Conservation (phyloP, 2,329 filamentous ascomycete genomes). For the Lasiodiplodia hormozganensis region DNA sequence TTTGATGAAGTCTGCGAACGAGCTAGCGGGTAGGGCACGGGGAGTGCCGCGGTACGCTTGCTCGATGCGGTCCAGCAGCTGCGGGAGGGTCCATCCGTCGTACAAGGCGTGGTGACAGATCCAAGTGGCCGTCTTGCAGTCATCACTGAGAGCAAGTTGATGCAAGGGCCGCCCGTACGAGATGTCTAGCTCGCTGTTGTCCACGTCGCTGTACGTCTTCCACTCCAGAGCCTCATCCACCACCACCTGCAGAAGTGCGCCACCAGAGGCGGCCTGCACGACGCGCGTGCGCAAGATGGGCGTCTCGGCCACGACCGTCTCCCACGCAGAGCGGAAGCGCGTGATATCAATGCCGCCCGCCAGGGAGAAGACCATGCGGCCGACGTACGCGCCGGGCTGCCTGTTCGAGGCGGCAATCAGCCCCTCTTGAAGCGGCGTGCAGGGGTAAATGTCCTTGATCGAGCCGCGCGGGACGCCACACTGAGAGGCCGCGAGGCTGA, state of each 20-base stretch:
- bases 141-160: too few relatives aligned
- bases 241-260: constrained; percentile 44
- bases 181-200: constrained; percentile 34
- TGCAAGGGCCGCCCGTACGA: too few relatives aligned
- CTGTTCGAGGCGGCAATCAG: constrained; percentile 62
- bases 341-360: constrained; percentile 36
- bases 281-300: constrained; percentile 47
- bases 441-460: constrained; percentile 58
- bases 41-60: not conserved
- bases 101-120: constrained; percentile 29
- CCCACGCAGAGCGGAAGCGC: constrained; percentile 44
- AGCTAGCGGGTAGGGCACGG: not conserved
- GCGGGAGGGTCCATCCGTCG: not conserved
- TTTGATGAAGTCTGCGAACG: not conserved
- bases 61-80: not conserved
- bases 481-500: too few relatives aligned
- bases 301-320: constrained; percentile 40
- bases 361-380: constrained; percentile 31
- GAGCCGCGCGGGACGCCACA: not conserved
- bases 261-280: constrained; percentile 42
- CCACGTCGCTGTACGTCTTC: not conserved
- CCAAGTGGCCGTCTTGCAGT: not conserved
- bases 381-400: constrained; percentile 60
- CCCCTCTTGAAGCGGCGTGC: constrained; percentile 59
- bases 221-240: constrained; percentile 28